phyloP scores from a whole-genome alignment of 331 rosid genomes.

The Malus hybrid region DNA sequence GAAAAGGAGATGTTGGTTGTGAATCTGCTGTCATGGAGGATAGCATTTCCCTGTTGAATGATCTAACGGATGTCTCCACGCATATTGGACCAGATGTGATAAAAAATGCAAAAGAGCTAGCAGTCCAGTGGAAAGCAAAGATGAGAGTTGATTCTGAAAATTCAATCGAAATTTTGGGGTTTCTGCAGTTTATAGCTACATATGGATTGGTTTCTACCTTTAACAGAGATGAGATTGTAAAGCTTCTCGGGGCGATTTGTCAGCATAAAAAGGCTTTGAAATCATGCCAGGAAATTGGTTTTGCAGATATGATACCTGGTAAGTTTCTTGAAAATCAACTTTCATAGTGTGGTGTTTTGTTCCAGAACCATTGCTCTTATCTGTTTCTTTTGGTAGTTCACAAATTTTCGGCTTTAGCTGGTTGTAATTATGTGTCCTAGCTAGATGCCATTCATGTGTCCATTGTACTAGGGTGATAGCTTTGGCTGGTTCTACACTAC shows the following conservation, averaged over 20 bases:
- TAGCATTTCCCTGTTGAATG: slow-evolving; percentile 19
- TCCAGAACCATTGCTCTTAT: background rate
- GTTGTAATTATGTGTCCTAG: background rate
- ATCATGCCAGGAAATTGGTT: slow-evolving; percentile 27
- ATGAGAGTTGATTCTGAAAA: slow-evolving; percentile 17
- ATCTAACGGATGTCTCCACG: slow-evolving; percentile 28
- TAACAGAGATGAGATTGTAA: slow-evolving; percentile 29
- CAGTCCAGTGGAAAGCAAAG: slow-evolving; percentile 30
- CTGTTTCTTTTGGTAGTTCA: background rate
- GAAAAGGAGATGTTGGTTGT: slow-evolving; percentile 4
- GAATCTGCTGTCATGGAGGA: slow-evolving; percentile 8
- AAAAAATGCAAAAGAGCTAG: slow-evolving; percentile 35
- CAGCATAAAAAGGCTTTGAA: slow-evolving; percentile 33
- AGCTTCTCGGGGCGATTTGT: slow-evolving; percentile 34
- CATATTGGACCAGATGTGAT: slow-evolving; percentile 20
- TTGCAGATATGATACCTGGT: slow-evolving; percentile 34
- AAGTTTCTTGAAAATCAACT: slow-evolving; percentile 5
- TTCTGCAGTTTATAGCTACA: slow-evolving; percentile 33
- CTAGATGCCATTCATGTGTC: background rate
- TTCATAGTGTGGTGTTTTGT: background rate
- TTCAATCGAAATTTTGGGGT: slow-evolving; percentile 34
- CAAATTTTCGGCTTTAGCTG: background rate
- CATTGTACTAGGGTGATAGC: background rate
- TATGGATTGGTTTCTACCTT: slow-evolving; percentile 37
- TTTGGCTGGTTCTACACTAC: background rate